Percentiles rank a stretch among this genome's conserved stretches.
Evolutionary conservation across 768 basidiomycete genomes (phyloP).

Genomic region (Pleurotus djamor): DNA sequence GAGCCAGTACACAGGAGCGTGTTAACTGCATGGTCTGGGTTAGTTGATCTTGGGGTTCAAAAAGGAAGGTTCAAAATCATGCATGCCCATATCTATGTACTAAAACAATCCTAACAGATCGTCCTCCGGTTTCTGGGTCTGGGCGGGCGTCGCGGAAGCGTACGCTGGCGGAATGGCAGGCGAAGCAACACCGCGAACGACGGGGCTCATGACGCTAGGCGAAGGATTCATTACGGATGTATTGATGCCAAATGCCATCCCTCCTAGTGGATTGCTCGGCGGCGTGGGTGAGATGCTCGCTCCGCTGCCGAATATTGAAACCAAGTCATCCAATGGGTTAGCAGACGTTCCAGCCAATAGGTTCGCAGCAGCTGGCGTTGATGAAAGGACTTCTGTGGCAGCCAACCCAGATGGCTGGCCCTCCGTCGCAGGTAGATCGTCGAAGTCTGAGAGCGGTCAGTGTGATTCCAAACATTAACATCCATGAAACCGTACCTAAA

Average conservation of each 20-base stretch:
- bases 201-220: background rate
- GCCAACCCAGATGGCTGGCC: constrained; percentile 74
- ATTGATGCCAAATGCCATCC: constrained; percentile 17
- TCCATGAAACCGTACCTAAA: constrained; percentile 40
- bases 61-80: too few species aligned
- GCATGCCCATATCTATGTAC: constrained; percentile 2
- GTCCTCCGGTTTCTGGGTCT: constrained; percentile 35
- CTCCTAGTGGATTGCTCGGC: constrained; percentile 12
- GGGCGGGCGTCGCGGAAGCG: constrained; percentile 15
- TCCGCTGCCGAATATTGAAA: constrained; percentile 82
- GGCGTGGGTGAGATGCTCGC: constrained; percentile 16
- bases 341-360: constrained; percentile 76
- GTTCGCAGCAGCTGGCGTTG: constrained; percentile 72
- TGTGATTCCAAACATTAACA: constrained; percentile 2
- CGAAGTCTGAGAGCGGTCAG: constrained; percentile 62
- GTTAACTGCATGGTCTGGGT: too few species aligned
- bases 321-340: constrained; percentile 91
- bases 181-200: background rate
- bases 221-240: constrained; percentile 4
- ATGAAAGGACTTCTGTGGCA: constrained; percentile 70
- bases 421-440: constrained; percentile 61
- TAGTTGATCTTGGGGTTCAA: too few species aligned
- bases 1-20: too few species aligned
- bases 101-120: constrained; percentile 54
- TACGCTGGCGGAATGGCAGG: constrained; percentile 16